Conservation (phyloP, 495 filamentous ascomycete species). For the Talaromyces thailandensis region DNA sequence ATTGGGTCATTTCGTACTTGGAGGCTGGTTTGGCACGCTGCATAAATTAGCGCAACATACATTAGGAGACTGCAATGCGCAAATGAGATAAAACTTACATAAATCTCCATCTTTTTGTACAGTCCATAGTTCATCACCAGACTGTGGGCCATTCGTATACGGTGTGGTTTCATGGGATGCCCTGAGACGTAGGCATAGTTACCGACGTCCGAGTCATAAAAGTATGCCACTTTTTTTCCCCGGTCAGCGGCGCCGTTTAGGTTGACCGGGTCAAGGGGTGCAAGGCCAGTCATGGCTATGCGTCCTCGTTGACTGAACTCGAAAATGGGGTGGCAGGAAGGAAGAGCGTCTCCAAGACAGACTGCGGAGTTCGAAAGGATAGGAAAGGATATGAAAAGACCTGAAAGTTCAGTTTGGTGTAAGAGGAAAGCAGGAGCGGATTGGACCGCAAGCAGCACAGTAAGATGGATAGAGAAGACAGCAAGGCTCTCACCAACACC, state of each 20-base stretch:
- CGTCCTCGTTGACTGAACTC: background rate
- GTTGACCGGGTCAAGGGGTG: constrained; percentile 43
- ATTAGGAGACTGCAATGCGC: background rate
- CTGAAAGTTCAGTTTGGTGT: background rate
- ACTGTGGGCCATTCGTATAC: constrained; percentile 92
- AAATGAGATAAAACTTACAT: constrained; percentile 49
- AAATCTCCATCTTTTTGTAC: constrained; percentile 99
- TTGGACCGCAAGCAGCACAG: background rate
- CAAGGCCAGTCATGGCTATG: constrained; percentile 31
- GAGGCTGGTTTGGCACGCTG: constrained; percentile 96
- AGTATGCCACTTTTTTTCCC: constrained; percentile 83
- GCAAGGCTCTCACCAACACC: background rate
- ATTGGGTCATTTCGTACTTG: constrained; percentile 97
- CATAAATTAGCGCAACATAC: constrained; percentile 14
- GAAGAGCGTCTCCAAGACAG: background rate
- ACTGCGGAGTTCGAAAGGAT: background rate
- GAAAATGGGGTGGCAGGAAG: background rate
- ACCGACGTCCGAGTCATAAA: constrained; percentile 95
- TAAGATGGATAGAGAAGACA: background rate
- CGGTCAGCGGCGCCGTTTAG: constrained; percentile 38
- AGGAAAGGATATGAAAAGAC: background rate
- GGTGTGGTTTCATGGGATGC: constrained; percentile 99
- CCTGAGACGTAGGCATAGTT: constrained; percentile 97
- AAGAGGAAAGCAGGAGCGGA: background rate
- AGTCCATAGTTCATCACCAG: constrained; percentile 98